Evolutionary conservation across 805 yeast genomes (phyloP), one percentile per base, ranked within the genome.

Genomic region (Pichia thaimueangensis): DNA sequence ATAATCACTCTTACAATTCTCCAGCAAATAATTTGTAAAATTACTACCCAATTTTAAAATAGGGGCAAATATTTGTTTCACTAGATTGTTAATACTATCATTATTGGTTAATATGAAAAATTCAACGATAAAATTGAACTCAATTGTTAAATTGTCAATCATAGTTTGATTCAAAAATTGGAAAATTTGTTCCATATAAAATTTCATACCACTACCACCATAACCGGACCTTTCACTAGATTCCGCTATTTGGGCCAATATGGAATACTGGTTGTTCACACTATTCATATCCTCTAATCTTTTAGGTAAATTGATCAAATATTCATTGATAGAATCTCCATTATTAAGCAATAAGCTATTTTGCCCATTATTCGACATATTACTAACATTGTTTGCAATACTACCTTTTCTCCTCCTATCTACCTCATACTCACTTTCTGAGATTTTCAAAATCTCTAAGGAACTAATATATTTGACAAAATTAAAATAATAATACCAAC

Each of bases 161-260:
- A 88, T 56, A 1, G 94, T 89, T 27, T 79, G 60, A 49, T 80
- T 79, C 65, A 86, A 79, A 53, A 82, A 84, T 45, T 82, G 69
- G 59, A 80, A 86, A 0, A 84, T 80, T 41, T 74, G 74, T 53
- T 88, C 97, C 42, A 84, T 65, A 76, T 83, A 78, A 53, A 80
- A 79, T 13, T 72, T 66, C 47, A 73, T 68, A n/a, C 35, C 33
- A 17, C 22, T 25, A 6, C 47, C 46, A 4, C 80, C 78, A n/a
- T n/a, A n/a, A n/a, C n/a, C n/a, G n/a, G n/a, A n/a, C n/a, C n/a
- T n/a, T n/a, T n/a, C n/a, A 41, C 80, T 80, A 13, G 80, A 74
- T 59, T 88, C 96, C 0, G 96, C 95, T 28, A 86, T 84, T 55
- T 84, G 89, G 0, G 89, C 86, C 5, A 84, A 76, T 66, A 88